Evolutionary conservation across 306 rosid species (phyloP).

Genomic region (Senna siamea): DNA sequence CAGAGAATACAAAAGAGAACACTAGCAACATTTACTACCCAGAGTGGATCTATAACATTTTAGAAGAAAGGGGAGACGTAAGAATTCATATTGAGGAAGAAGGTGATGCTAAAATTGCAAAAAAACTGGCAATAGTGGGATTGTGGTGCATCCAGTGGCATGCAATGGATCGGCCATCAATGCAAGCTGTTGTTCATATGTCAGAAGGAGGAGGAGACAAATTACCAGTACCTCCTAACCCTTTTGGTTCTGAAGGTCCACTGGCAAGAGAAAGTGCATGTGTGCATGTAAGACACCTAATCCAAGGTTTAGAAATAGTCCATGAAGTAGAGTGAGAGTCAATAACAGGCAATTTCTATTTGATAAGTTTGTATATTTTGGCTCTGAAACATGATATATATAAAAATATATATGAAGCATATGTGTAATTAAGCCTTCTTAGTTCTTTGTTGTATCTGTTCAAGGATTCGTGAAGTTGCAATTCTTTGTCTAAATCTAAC

Average conservation of each 20-base stretch:
- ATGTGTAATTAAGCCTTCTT: too few relatives aligned
- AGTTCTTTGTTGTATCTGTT: too few relatives aligned
- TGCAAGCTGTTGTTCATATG: constrained; percentile 40
- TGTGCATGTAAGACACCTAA: background rate
- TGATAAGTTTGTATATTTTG: too few relatives aligned
- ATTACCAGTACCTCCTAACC: constrained; percentile 33
- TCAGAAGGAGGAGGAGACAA: constrained; percentile 23
- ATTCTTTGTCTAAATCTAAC: too few relatives aligned
- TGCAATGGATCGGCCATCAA: constrained; percentile 37
- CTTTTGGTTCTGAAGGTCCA: background rate
- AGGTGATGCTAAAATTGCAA: constrained; percentile 26
- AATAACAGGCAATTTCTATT: too few relatives aligned
- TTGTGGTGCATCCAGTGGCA: constrained; percentile 44
- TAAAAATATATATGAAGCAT: too few relatives aligned
- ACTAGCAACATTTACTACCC: constrained; percentile 21
- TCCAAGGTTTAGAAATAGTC: background rate
- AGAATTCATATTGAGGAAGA: constrained; percentile 31
- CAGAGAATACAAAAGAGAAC: background rate
- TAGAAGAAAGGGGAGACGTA: constrained; percentile 24
- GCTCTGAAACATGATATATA: too few relatives aligned
- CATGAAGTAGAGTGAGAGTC: background rate
- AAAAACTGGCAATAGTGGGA: constrained; percentile 37
- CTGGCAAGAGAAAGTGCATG: background rate
- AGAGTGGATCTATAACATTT: constrained; percentile 27
- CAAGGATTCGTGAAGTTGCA: too few relatives aligned